phyloP scores from a whole-genome alignment of 768 basidiomycete genomes.

The Cyclocybe aegerita region DNA sequence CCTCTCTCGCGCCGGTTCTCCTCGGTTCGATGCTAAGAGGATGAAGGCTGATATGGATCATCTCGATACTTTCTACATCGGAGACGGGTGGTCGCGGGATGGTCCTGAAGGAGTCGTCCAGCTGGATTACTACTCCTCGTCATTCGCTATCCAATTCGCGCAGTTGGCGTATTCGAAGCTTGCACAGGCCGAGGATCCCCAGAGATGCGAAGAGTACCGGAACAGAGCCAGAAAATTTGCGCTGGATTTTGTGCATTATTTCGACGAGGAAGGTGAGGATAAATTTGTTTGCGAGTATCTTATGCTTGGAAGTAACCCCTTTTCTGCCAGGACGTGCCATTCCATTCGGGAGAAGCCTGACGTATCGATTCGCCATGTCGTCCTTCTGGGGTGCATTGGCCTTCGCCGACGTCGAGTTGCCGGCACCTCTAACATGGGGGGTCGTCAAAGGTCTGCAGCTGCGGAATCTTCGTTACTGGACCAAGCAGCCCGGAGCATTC shows the following conservation, averaged over 20 bases:
- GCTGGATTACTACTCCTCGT: conserved; percentile 77
- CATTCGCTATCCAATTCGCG: conserved; percentile 77
- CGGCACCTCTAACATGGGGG: conserved; percentile 73
- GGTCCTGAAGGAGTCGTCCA: conserved; percentile 78
- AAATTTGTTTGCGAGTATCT: neutral
- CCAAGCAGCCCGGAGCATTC: conserved; percentile 60
- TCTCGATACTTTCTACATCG: conserved; percentile 78
- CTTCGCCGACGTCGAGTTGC: conserved; percentile 67
- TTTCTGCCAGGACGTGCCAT: conserved; percentile 58
- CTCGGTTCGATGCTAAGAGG: conserved; percentile 52
- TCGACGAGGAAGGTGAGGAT: conserved; percentile 62
- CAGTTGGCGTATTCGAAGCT: conserved; percentile 73
- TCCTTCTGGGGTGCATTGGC: conserved; percentile 77
- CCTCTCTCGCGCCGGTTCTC: conserved; percentile 58
- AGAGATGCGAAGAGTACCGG: conserved; percentile 62
- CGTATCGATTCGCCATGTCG: conserved; percentile 81
- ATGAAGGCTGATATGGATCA: conserved; percentile 76
- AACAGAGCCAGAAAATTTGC: conserved; percentile 64
- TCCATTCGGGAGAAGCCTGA: conserved; percentile 74
- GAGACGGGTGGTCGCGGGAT: conserved; percentile 75
- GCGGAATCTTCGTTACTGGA: conserved; percentile 73
- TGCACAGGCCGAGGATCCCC: conserved; percentile 59
- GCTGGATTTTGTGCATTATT: conserved; percentile 72
- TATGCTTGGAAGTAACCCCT: neutral
- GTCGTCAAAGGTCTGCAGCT: conserved; percentile 72